Evolutionary conservation across 1,284 basidiomycete genomes (phyloP).

Genomic region (Cystobasidiaceae sp.): DNA sequence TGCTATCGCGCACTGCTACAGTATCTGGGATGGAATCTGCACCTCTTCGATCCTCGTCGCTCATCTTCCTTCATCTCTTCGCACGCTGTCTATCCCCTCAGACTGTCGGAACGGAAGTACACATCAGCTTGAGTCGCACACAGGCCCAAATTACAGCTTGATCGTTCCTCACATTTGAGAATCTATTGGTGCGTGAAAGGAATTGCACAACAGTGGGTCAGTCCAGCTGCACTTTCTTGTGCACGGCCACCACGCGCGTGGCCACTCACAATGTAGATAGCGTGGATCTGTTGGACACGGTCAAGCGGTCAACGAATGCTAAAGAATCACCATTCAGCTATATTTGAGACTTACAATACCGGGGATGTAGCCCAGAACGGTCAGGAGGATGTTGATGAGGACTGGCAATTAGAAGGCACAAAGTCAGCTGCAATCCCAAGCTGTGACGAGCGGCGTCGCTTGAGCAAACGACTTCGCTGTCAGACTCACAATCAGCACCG

Average conservation of each 20-base stretch:
- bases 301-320: background rate
- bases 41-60: too few species aligned
- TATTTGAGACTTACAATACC: constrained; percentile 30
- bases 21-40: background rate
- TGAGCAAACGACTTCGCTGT: background rate
- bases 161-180: constrained; percentile 40
- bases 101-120: background rate
- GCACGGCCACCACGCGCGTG: background rate
- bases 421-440: background rate
- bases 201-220: background rate
- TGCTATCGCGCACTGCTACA: background rate
- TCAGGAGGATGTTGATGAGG: constrained; percentile 43
- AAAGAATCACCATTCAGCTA: background rate
- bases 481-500: constrained; percentile 26
- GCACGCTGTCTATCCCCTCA: background rate
- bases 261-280: constrained; percentile 40
- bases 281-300: constrained; percentile 27
- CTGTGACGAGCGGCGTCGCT: background rate
- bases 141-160: background rate
- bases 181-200: constrained; percentile 12
- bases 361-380: constrained; percentile 40
- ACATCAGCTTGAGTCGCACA: background rate
- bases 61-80: background rate
- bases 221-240: background rate
- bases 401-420: constrained; percentile 1